Conservation (phyloP, 2,329 filamentous ascomycete species). For the Nothopassalora personata region DNA sequence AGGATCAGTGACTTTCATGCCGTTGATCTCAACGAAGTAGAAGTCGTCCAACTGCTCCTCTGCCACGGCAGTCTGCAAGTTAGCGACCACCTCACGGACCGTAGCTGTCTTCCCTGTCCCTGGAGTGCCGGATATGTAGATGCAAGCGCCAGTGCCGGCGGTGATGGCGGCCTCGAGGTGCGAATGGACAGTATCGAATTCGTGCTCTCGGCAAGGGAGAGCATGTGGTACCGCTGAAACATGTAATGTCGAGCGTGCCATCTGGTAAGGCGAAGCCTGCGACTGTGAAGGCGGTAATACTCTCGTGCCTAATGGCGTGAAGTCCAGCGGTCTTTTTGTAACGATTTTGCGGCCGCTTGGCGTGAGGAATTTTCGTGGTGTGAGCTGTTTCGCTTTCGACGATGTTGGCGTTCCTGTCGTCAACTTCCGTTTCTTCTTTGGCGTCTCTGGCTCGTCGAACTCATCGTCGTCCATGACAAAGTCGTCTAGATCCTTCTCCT, state of each 20-base stretch:
- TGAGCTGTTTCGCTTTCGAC: slow-evolving; percentile 42
- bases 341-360: slow-evolving; percentile 64
- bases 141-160: slow-evolving; percentile 89
- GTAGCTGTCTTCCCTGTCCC: slow-evolving; percentile 97
- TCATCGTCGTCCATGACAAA: slow-evolving; percentile 43
- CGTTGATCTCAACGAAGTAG: slow-evolving; percentile 98
- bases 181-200: slow-evolving; percentile 87
- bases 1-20: slow-evolving; percentile 98
- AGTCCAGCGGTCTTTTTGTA: slow-evolving; percentile 84
- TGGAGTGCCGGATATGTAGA: slow-evolving; percentile 98
- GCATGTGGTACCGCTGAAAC: slow-evolving; percentile 88
- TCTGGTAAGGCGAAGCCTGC: slow-evolving; percentile 81
- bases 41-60: slow-evolving; percentile 95
- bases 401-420: slow-evolving; percentile 40
- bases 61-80: slow-evolving; percentile 79
- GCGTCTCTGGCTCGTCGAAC: slow-evolving; percentile 38
- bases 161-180: slow-evolving; percentile 92
- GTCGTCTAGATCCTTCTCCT: slow-evolving; percentile 38
- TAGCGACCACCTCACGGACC: slow-evolving; percentile 86
- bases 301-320: slow-evolving; percentile 89
- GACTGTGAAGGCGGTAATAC: slow-evolving; percentile 69
- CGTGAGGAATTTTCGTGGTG: slow-evolving; percentile 53
- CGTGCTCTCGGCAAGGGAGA: slow-evolving; percentile 83
- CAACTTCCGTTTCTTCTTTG: slow-evolving; percentile 46
- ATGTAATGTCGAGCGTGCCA: slow-evolving; percentile 82